Evolutionary conservation across 176 grass and related monocot species (phyloP), one percentile per base, ranked within the genome.

Genomic region (Rhynchospora breviuscula): DNA sequence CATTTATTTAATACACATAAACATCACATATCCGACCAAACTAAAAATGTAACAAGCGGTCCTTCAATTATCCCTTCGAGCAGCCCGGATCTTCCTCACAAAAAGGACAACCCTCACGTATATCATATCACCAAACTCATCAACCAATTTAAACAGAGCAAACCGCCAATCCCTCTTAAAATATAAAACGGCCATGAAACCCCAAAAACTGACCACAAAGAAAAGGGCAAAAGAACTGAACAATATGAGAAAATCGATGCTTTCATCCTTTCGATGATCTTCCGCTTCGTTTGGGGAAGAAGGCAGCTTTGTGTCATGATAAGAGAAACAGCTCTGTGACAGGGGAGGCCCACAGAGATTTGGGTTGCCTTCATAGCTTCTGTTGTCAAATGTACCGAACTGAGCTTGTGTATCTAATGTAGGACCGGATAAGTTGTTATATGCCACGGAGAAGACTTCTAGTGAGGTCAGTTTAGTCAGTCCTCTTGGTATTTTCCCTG

Each of bases 341-440:
- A 72, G 18, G 18, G 68, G 68, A 72, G 68, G 15, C 7, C 69
- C 53, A 10, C 82, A 56, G 1, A 89, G 79, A 53, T 79, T 26
- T 4, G 8, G 64, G 26, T 86, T 89, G 5, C 79, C 88, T 13
- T 56, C 13, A 47, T 89, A 89, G 13, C 68, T 79, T 0, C 2
- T 22, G n/a, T 25, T 63, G 10, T 2, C 15, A 58, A 89, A 89
- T 2, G 87, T 25, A 26, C 0, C 10, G 9, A 89, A 86, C n/a
- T 89, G 79, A 5, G 17, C 17, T 48, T 31, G 67, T 10, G 23
- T 23, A 57, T 14, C 48, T 3, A 80, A 79, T 86, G 67, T 83
- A 21, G 84, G 85, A 23, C 88, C 88, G 0, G 88, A 79, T 14
- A 89, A 62, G 31, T 89, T 86, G 7, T 89, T 86, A 21, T 89